Evolutionary conservation across 164 flowering plant species (phyloP), one percentile per base, ranked within the genome.

Genomic region (Sextonia rubra): DNA sequence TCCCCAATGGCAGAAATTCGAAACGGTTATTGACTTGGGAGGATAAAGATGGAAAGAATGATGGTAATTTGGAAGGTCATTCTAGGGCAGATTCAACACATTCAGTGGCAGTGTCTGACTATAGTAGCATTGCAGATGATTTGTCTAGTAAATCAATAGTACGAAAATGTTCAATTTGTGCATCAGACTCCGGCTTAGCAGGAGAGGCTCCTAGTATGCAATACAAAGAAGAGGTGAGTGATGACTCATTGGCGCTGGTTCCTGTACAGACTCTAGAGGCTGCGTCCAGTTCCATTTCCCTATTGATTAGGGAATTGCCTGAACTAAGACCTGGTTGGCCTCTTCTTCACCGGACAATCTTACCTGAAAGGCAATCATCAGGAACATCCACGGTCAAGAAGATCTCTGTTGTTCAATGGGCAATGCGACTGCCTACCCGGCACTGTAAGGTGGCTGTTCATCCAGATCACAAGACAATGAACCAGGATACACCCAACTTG

Each of bases 281-380:
- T 47, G 71, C 79, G 2, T 76, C 91, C 3, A 79, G 82, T 65
- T 81, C 85, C 7, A 58, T 79, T 32, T 81, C 94, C 18, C 15
- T 81, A 47, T 66, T 82, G 74, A 75, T 81, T 29, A 69, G 49
- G 61, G 86, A 88, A 56, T 29, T 81, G 71, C 87, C 93, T 11
- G 92, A 90, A 76, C 23, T 71, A 71, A 90, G 75, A 76, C 94
- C 96, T 12, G 98, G 98, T 64, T 93, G 98, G 97, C 90, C 97
- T 0, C 85, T 95, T 48, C 91, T 93, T 47, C 85, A 88, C 24
- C 84, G 87, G 26, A 72, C 83, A 12, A 64, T 83, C 60, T 74
- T 78, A 12, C 60, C 83, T 1, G 72, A 81, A 23, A 29, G 48
- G 61, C 71, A 71, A 70, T 30, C 74, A 37, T 64, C 73, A 3